Evolutionary conservation across 2,329 filamentous ascomycete genomes (phyloP).

Genomic region (Penicillium italicum): DNA sequence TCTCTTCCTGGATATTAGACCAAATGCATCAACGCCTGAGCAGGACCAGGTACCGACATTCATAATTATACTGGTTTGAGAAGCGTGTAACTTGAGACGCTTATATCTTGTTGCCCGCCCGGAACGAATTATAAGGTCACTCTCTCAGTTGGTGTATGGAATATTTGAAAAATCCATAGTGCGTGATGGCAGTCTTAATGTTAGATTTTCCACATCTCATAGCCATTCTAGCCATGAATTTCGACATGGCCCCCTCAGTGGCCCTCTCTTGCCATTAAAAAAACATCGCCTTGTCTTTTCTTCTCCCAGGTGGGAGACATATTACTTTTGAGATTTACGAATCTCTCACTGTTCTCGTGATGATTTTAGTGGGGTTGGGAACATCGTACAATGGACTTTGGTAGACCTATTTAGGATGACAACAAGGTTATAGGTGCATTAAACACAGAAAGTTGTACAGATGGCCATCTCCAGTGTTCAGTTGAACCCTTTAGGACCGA

Average conservation of each 20-base stretch:
- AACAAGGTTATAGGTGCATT: background rate
- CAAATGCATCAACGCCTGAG: background rate
- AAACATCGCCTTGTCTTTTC: background rate
- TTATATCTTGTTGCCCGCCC: background rate
- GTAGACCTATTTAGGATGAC: background rate
- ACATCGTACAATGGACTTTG: background rate
- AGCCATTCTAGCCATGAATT: background rate
- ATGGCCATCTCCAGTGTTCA: background rate
- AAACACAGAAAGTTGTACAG: background rate
- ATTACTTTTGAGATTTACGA: background rate
- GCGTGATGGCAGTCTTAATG: background rate
- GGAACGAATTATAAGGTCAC: background rate
- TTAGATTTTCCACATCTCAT: background rate
- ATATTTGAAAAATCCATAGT: background rate
- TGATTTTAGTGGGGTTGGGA: background rate
- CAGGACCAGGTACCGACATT: background rate
- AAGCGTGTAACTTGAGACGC: background rate
- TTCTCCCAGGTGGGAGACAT: background rate
- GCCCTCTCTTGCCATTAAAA: background rate
- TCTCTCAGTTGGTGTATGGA: background rate
- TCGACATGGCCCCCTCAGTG: background rate
- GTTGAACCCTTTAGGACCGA: background rate
- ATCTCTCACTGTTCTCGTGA: no score
- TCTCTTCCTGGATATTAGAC: background rate
- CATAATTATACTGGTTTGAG: background rate